A percentile compares a stretch with the other conserved stretches of the same genome.
Evolutionary conservation across 257 asterid species (phyloP).

Genomic region (Lavandula angustifolia): DNA sequence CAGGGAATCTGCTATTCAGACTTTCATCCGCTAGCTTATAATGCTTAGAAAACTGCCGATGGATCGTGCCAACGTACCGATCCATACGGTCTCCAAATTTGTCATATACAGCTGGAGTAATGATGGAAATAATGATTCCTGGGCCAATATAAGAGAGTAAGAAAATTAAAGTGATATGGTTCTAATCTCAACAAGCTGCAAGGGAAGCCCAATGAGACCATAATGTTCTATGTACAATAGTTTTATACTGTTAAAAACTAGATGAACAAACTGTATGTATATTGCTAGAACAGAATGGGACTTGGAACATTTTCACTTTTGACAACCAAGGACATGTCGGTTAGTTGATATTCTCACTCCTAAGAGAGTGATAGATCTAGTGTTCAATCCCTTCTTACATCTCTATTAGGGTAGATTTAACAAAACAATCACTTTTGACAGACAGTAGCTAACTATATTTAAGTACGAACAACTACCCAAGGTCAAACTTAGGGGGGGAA

Average conservation of each 20-base stretch:
- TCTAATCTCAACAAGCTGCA: not conserved
- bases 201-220: not conserved
- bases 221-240: not conserved
- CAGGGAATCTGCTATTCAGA: slow-evolving; percentile 66
- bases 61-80: slow-evolving; percentile 63
- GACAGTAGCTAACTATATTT: not conserved
- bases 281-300: not conserved
- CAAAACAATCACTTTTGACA: no score
- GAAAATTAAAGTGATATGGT: not conserved
- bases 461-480: not conserved
- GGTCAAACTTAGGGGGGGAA: no score
- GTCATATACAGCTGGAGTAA: slow-evolving; percentile 72
- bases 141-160: slow-evolving; percentile 36
- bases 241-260: not conserved
- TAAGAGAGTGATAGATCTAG: no score
- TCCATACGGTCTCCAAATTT: slow-evolving; percentile 70
- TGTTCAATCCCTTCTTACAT: no score
- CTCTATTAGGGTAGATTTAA: no score
- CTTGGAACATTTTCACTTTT: not conserved
- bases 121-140: slow-evolving; percentile 69
- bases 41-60: slow-evolving; percentile 66
- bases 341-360: no score
- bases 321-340: no score
- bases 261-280: slow-evolving; percentile 5
- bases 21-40: slow-evolving; percentile 82